These are phyloP conservation scores for Nicotiana noctiflora DNA, from an alignment of 257 asterid species.

Conservation along the genomic window DNA sequence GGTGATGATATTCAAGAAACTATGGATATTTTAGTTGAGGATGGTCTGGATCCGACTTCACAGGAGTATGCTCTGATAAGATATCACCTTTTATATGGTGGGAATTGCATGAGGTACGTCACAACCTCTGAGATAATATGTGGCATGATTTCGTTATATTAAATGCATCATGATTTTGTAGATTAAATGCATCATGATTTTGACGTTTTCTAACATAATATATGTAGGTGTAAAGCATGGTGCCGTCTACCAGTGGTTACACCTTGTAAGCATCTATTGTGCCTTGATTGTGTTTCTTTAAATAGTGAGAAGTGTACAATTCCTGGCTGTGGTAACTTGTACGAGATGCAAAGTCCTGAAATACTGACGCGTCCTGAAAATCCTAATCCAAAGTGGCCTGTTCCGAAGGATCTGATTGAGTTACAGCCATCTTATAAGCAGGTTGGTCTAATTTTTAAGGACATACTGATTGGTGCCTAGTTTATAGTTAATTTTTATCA, in stretches of 20 bases:
- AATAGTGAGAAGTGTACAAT: slow-evolving; percentile 76
- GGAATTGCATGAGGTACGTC: slow-evolving; percentile 72
- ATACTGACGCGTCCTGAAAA: slow-evolving; percentile 89
- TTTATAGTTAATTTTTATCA: slow-evolving; percentile 2
- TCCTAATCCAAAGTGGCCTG: slow-evolving; percentile 99
- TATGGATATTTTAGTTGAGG: slow-evolving; percentile 68
- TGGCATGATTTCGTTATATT: slow-evolving; percentile 16
- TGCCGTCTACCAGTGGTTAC: slow-evolving; percentile 92
- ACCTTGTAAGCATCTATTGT: slow-evolving; percentile 89
- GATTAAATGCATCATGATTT: slow-evolving; percentile 9
- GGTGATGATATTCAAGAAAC: slow-evolving; percentile 98
- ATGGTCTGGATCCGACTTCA: slow-evolving; percentile 61
- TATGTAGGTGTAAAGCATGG: slow-evolving; percentile 80
- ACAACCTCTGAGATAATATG: slow-evolving; percentile 11
- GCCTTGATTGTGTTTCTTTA: slow-evolving; percentile 89
- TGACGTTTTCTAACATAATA: slow-evolving; percentile 1
- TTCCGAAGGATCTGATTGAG: slow-evolving; percentile 98
- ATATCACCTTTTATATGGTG: slow-evolving; percentile 57
- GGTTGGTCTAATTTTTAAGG: slow-evolving; percentile 26
- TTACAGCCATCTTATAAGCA: slow-evolving; percentile 95
- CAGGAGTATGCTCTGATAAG: slow-evolving; percentile 59
- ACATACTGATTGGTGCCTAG: neutral
- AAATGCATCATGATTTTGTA: slow-evolving; percentile 9
- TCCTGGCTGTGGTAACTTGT: slow-evolving; percentile 68
- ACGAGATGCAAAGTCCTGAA: slow-evolving; percentile 97